phyloP scores from a whole-genome alignment of 306 rosid genomes.

The Begonia masoniana region DNA sequence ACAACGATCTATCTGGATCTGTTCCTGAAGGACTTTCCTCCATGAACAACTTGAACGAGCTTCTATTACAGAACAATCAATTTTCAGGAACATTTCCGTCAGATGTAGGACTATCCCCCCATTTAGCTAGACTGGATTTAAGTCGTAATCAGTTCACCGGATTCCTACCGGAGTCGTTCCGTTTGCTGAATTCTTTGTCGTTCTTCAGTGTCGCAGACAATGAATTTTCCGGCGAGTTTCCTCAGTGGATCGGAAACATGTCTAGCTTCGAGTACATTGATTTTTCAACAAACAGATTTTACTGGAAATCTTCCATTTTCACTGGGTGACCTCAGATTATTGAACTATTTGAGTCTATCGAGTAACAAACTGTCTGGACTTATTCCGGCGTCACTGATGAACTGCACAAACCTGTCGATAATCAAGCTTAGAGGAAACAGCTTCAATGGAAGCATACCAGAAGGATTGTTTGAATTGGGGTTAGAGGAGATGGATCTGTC shows the following conservation, averaged over 20 bases:
- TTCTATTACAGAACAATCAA: conserved; percentile 34
- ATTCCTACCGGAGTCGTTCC: conserved; percentile 38
- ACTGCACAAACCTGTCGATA: conserved; percentile 28
- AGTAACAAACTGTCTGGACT: conserved; percentile 41
- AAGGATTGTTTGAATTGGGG: conserved; percentile 51
- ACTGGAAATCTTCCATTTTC: conserved; percentile 39
- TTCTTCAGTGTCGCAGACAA: conserved; percentile 35
- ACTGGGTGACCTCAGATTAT: conserved; percentile 35
- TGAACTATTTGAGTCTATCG: conserved; percentile 37
- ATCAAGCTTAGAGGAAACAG: conserved; percentile 38
- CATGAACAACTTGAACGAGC: conserved; percentile 46
- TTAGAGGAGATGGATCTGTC: conserved; percentile 64
- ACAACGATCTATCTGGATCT: conserved; percentile 49
- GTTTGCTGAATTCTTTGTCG: conserved; percentile 27
- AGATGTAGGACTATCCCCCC: conserved; percentile 59
- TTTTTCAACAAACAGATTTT: conserved; percentile 49
- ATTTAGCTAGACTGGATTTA: conserved; percentile 48
- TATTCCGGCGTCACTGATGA: conserved; percentile 40
- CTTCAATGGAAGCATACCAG: conserved; percentile 61
- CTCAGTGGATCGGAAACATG: conserved; percentile 62
- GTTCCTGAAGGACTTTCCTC: conserved; percentile 41
- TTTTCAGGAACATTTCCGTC: conserved; percentile 55
- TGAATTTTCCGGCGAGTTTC: conserved; percentile 29
- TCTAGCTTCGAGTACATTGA: conserved; percentile 41
- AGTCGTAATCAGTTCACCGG: conserved; percentile 46